phyloP scores from a whole-genome alignment of 1,284 basidiomycete genomes.

The Inonotus obliquus region DNA sequence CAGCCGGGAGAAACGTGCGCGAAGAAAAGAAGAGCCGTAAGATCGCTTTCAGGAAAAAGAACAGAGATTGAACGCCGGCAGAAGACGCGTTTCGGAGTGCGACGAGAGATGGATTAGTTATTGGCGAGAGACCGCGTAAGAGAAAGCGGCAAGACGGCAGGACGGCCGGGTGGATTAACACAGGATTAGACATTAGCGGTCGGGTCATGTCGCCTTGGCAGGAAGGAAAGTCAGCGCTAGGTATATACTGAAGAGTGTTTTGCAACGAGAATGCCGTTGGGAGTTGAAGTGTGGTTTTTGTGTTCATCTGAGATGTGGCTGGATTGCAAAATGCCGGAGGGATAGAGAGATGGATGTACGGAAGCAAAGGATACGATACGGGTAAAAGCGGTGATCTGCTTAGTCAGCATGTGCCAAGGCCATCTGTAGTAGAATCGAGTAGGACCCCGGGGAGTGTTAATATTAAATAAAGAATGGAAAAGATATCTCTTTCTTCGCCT shows the following conservation, averaged over 20 bases:
- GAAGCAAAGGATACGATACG: neutral
- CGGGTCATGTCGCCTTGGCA: neutral
- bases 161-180: neutral
- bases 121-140: neutral
- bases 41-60: neutral
- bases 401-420: conserved; percentile 1
- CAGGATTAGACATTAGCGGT: neutral
- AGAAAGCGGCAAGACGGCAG: neutral
- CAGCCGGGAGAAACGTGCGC: neutral
- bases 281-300: neutral
- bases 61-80: neutral
- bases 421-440: too few species aligned
- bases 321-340: neutral
- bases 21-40: neutral
- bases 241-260: neutral
- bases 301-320: neutral
- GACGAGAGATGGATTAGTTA: neutral
- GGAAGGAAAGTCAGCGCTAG: neutral
- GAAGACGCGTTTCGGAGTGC: neutral
- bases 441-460: neutral
- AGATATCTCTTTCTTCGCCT: neutral
- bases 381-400: neutral
- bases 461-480: neutral
- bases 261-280: neutral
- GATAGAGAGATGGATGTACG: neutral